Evolutionary conservation across 139 green algal genomes (phyloP), one percentile per base, ranked within the genome.

Genomic region (Chlamydomonas urium): DNA sequence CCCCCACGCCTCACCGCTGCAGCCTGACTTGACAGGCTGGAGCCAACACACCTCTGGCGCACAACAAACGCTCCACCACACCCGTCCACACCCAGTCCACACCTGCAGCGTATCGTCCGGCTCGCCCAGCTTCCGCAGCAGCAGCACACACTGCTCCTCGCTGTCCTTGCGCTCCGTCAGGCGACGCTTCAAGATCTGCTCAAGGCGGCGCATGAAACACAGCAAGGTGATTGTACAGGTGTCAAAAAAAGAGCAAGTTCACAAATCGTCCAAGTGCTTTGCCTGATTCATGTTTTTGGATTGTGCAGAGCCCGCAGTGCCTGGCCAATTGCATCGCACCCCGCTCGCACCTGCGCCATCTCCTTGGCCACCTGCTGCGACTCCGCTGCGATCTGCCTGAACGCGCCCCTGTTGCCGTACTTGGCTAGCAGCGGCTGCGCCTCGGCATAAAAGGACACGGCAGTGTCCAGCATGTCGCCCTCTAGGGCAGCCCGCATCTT

Each of bases 121-220:
- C 66, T 92, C 87, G 1, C 88, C 90, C 32, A 96, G 79, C 74
- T 90, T 87, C 19, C 88, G 71, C 68, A 96, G 81, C 80, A 93
- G 81, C 71, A 88, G 75, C 53, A 96, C 90, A 68, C 75, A 85
- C 58, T 91, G 85, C 32, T 88, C 87, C 3, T 85, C 82, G 57
- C 89, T 79, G 58, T 87, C 87, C 31, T 89, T 83, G 17, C 83
- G 76, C 47, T 89, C 79, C 34, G 83, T 71, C 74, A 96, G 74
- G 21, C 81, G 80, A 14, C 65, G 72, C 81, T 90, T 89, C 4
- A 83, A 47, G 23, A 80, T 34, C 78, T 79, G 73, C 31, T n/a
- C 17, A 59, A 38, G 47, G 8, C n/a, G 4, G 28, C 4, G 56
- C 32, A 70, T 33, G 56, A 70, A 4, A 19, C 14, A 26, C 58